phyloP scores from a whole-genome alignment of 106 monocot genomes.

The Xerophyta viscosa region DNA sequence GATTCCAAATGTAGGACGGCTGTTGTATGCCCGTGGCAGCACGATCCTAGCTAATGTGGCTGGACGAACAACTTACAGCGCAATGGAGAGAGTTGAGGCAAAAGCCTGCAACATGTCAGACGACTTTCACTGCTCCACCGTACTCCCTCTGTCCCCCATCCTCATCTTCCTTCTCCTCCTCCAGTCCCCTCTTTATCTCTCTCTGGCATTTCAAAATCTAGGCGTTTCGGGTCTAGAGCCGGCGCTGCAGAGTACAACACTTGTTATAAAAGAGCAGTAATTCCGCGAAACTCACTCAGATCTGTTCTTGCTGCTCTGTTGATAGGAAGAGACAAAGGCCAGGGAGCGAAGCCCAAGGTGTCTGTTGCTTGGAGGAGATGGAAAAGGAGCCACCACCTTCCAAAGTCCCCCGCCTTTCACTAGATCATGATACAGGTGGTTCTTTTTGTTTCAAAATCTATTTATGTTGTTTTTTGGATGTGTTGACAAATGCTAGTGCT shows the following conservation, averaged over 20 bases:
- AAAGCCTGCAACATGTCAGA: conserved; percentile 15
- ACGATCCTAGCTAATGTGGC: too few relatives aligned
- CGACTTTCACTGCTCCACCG: conserved; percentile 5
- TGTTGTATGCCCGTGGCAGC: too few relatives aligned
- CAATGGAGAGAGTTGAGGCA: too few relatives aligned
- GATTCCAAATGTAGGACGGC: too few relatives aligned
- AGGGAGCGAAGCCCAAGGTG: neutral
- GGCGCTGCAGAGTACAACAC: too few relatives aligned
- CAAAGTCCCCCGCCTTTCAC: conserved; percentile 12
- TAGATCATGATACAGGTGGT: conserved; percentile 1
- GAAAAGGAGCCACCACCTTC: conserved; percentile 5
- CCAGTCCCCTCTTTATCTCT: neutral
- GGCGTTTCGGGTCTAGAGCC: neutral
- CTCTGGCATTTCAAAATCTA: neutral
- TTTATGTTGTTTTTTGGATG: neutral
- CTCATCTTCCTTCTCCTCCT: neutral
- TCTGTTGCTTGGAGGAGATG: neutral
- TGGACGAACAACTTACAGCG: too few relatives aligned
- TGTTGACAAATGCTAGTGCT: too few relatives aligned
- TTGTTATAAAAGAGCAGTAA: too few relatives aligned
- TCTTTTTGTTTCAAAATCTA: neutral
- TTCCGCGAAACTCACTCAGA: too few relatives aligned
- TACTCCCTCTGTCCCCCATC: conserved; percentile 1
- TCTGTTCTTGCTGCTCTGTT: neutral
- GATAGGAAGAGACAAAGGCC: neutral